Base-by-base conservation (phyloP, 108 stramenopile genomes). In the Aurantiochytrium sp. region DNA sequence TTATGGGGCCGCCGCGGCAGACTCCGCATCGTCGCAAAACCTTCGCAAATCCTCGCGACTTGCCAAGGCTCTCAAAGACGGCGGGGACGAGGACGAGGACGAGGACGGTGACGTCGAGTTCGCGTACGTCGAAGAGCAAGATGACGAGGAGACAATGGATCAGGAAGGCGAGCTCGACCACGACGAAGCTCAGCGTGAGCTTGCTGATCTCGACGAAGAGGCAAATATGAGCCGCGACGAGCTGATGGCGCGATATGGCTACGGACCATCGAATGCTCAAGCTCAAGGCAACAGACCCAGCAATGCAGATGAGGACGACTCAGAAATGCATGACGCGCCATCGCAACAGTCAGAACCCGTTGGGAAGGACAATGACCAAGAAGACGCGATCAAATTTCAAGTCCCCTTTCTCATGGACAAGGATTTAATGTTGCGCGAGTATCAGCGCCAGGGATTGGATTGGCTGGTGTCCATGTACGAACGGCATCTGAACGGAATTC, bases 401-500 rank as follows among this genome's bases (percentile, higher is more conserved):
- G 44, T 72, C 19, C 93, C 93, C 25, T 94, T 92, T 69, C 60
- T 95, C 35, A 88, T 95, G 16, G 57, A 60, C 4, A 51, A 55
- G 44, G 95, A 92, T 73, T 95, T 97, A 47, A 91, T 92, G 88
- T 91, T 99, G 59, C 92, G 99, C 58, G 93, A 93, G 87, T 99
- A 99, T 90, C 99, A 99, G 95, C 97, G 98, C 47, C 90, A 93
- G 72, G 98, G 99, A 4, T 92, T 99, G 71, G 96, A 97, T 89
- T 99, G 99, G 99, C 93, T 99, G 16, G 97, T 97, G 45, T 97
- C 97, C 6, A 92, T 97, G 58, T 97, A 97, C 60, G 95, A 96
- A 44, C 92, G 98, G 19, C 94, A 97, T 19, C 93, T 99, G 72
- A 99, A 99, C 91, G 98, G 98, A 3, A 99, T 99, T 87, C 93